phyloP scores from a whole-genome alignment of 805 yeast species.

The Teunomyces kruisii region DNA sequence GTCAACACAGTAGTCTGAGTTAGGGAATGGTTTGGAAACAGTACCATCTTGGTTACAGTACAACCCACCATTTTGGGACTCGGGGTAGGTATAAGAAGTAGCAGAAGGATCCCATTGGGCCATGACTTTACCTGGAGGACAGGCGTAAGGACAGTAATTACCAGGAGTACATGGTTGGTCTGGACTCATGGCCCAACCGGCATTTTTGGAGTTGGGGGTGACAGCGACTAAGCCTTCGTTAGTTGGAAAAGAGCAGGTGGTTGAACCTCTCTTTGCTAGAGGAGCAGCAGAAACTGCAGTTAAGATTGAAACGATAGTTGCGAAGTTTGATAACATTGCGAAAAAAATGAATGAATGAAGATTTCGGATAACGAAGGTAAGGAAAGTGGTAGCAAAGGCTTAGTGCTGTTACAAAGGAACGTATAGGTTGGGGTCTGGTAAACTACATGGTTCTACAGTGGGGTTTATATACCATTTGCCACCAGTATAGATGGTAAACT shows the following conservation, averaged over 20 bases:
- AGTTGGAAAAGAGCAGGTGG: slow-evolving; percentile 67
- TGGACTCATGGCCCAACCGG: slow-evolving; percentile 85
- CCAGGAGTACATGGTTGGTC: slow-evolving; percentile 75
- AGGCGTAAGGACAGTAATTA: slow-evolving; percentile 88
- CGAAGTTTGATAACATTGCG: slow-evolving; percentile 10
- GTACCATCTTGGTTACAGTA: slow-evolving; percentile 73
- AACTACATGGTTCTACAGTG: background rate
- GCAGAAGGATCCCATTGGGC: slow-evolving; percentile 84
- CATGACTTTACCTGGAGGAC: slow-evolving; percentile 84
- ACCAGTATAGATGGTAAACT: background rate
- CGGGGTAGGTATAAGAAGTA: slow-evolving; percentile 73
- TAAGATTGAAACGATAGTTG: slow-evolving; percentile 8
- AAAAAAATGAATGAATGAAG: slow-evolving; percentile 1
- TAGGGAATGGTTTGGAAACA: slow-evolving; percentile 58
- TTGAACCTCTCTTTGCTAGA: slow-evolving; percentile 25
- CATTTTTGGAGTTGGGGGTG: slow-evolving; percentile 56
- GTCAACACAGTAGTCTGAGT: slow-evolving; percentile 64
- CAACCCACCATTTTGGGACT: slow-evolving; percentile 80
- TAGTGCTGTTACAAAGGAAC: slow-evolving; percentile 6
- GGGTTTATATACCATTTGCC: background rate
- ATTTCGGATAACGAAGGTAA: background rate
- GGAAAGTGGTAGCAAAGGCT: background rate
- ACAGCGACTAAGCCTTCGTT: slow-evolving; percentile 69
- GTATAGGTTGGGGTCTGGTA: slow-evolving; percentile 1
- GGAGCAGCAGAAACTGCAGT: slow-evolving; percentile 25